A percentile compares a stretch with the other conserved stretches of the same genome.
phyloP scores from a whole-genome alignment of 202 grass and related monocot genomes.

The Panicum hallii region DNA sequence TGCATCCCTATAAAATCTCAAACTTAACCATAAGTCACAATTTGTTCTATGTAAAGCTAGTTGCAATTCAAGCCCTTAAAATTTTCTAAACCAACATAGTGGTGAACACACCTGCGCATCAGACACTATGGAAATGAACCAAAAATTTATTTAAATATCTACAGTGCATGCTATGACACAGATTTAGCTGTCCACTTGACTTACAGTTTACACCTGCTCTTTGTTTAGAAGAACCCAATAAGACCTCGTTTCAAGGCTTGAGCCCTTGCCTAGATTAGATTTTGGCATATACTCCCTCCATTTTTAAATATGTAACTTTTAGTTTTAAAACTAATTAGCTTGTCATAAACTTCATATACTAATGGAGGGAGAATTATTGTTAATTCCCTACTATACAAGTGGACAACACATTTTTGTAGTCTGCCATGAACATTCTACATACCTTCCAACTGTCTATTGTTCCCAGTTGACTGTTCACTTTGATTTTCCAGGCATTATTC shows the following conservation, averaged over 20 bases:
- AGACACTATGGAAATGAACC: neutral
- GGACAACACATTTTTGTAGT: neutral
- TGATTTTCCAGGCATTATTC: slow-evolving; percentile 74
- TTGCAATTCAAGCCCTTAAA: neutral
- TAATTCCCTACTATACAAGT: neutral
- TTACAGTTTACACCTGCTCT: neutral
- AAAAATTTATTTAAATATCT: neutral
- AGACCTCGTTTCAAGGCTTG: neutral
- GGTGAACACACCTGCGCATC: neutral
- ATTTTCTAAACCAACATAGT: neutral
- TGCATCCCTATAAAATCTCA: no score
- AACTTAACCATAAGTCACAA: no score
- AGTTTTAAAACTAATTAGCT: neutral
- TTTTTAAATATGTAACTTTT: neutral
- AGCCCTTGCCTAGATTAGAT: neutral
- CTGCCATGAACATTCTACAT: slow-evolving; percentile 5
- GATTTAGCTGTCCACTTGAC: neutral
- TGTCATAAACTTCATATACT: neutral
- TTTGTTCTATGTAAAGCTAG: no score
- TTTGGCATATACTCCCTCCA: neutral
- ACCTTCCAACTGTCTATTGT: slow-evolving; percentile 97
- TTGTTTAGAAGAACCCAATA: neutral
- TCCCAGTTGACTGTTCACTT: slow-evolving; percentile 75
- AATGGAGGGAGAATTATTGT: neutral
- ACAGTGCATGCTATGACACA: neutral